A percentile compares a stretch with the other conserved stretches of the same genome.
Conservation (phyloP, 2,329 filamentous ascomycete species). For the Stromatinia cepivora region DNA sequence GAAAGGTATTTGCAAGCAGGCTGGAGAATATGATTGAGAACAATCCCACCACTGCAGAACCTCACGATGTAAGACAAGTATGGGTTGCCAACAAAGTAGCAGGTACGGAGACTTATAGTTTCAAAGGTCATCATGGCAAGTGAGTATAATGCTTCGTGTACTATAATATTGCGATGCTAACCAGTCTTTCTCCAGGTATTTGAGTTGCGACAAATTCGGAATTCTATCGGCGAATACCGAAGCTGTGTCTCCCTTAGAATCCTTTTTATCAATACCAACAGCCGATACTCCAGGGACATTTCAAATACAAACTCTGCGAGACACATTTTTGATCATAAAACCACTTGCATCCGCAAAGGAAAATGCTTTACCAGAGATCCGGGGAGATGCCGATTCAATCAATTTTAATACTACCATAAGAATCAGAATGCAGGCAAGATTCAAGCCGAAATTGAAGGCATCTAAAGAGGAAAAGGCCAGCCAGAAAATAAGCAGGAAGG, state of each 20-base stretch:
- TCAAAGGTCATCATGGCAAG: conserved; percentile 90
- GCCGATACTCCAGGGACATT: conserved; percentile 70
- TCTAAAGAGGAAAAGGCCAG: conserved; percentile 79
- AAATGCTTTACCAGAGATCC: conserved; percentile 60
- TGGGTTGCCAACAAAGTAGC: conserved; percentile 86
- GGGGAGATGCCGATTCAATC: conserved; percentile 71
- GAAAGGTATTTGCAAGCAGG: conserved; percentile 77
- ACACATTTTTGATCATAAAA: conserved; percentile 67
- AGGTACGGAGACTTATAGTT: conserved; percentile 77
- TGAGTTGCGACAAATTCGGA: conserved; percentile 83
- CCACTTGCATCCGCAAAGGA: conserved; percentile 51
- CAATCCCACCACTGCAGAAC: conserved; percentile 82
- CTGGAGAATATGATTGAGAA: conserved; percentile 88
- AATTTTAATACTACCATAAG: conserved; percentile 71
- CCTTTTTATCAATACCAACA: conserved; percentile 67
- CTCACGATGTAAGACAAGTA: conserved; percentile 92
- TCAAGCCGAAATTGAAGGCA: conserved; percentile 80
- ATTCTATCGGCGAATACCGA: conserved; percentile 74
- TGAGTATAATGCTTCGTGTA: conserved; percentile 44
- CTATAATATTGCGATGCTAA: neutral
- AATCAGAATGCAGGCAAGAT: conserved; percentile 91
- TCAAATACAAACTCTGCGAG: conserved; percentile 69
- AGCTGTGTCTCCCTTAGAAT: conserved; percentile 81
- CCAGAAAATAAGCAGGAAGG: conserved; percentile 81
- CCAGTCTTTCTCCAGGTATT: conserved; percentile 57